Evolutionary conservation across 139 green algal genomes (phyloP).

Genomic region (Gonium pectorale): DNA sequence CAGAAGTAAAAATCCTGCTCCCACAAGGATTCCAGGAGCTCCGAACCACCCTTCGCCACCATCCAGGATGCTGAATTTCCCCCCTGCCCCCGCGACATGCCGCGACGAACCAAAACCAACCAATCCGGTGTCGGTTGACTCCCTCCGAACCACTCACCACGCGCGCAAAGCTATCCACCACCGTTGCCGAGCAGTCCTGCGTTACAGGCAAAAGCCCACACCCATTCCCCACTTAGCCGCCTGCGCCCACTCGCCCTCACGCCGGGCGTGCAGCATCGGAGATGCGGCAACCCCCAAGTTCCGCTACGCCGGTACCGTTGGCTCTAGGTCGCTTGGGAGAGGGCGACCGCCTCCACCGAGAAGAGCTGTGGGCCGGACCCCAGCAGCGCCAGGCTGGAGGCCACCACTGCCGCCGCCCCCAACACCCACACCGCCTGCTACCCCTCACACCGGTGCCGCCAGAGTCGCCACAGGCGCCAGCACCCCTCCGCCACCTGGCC

Average conservation of each 20-base stretch:
- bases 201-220: no score
- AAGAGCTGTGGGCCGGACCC: slow-evolving; percentile 8
- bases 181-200: no score
- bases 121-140: no score
- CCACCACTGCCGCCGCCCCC: neutral
- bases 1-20: no score
- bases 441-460: neutral
- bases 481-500: neutral
- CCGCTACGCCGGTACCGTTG: neutral
- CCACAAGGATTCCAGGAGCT: no score
- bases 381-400: neutral
- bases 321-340: neutral
- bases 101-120: no score
- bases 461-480: neutral
- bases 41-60: no score
- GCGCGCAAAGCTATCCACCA: no score
- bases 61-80: no score
- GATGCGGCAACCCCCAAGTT: no score
- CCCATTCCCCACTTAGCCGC: neutral
- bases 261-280: neutral
- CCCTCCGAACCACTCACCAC: no score
- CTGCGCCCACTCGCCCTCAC: neutral
- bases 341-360: neutral
- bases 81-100: no score
- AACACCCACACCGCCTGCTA: neutral